Conservation (phyloP, 2,329 filamentous ascomycete species). For the Aspergillus tanneri region DNA sequence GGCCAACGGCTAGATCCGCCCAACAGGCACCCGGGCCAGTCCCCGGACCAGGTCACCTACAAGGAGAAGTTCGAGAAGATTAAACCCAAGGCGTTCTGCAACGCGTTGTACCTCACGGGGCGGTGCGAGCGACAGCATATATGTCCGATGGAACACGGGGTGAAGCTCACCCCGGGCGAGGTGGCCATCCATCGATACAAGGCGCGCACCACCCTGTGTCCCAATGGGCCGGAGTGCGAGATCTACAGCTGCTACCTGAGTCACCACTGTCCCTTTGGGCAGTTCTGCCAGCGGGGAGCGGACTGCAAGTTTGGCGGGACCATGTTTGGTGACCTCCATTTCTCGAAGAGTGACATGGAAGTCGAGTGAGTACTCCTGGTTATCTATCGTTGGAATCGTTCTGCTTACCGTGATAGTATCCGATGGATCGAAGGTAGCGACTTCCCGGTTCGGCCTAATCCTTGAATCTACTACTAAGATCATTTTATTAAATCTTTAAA, state of each 20-base stretch:
- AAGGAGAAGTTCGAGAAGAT: neutral
- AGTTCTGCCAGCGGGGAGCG: neutral
- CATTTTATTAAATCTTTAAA: too few species aligned
- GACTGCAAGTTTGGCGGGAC: neutral
- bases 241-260: slow-evolving; percentile 15
- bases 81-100: slow-evolving; percentile 11
- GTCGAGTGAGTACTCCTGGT: neutral
- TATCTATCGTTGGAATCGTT: neutral
- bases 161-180: slow-evolving; percentile 8
- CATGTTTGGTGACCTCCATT: neutral
- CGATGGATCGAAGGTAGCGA: neutral
- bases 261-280: slow-evolving; percentile 13
- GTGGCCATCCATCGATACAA: slow-evolving; percentile 11
- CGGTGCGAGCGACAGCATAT: neutral
- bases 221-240: slow-evolving; percentile 6
- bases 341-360: neutral
- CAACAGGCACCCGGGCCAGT: neutral
- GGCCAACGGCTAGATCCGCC: neutral
- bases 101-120: slow-evolving; percentile 8
- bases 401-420: neutral
- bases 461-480: too few species aligned
- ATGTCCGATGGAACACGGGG: slow-evolving; percentile 12
- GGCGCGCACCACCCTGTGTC: slow-evolving; percentile 9
- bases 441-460: neutral
- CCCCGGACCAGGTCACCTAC: slow-evolving; percentile 1